These are phyloP conservation scores for Termitomyces sp. DNA, from an alignment of 768 basidiomycete species.

Conservation along the genomic window DNA sequence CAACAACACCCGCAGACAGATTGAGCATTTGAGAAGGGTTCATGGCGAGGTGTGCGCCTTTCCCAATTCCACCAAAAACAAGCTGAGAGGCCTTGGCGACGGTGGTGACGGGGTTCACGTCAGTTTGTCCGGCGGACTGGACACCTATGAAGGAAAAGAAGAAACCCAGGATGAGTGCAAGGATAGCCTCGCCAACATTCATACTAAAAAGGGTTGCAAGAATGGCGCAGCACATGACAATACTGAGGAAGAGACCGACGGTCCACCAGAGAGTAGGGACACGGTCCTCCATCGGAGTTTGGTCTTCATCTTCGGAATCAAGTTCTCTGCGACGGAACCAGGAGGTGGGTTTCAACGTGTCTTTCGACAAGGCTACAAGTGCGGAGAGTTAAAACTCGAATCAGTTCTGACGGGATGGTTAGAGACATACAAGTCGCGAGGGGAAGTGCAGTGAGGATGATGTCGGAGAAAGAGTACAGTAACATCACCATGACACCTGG, in stretches of 20 bases:
- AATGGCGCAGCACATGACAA: constrained; percentile 45
- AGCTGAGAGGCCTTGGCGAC: constrained; percentile 62
- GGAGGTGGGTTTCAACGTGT: constrained; percentile 18
- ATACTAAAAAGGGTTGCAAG: constrained; percentile 48
- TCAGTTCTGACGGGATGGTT: neutral
- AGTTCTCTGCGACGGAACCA: constrained; percentile 26
- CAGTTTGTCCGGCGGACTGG: constrained; percentile 53
- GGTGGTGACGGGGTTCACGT: constrained; percentile 56
- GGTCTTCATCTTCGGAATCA: constrained; percentile 40
- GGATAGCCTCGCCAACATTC: constrained; percentile 53
- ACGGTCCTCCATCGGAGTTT: constrained; percentile 47
- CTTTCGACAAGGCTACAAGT: constrained; percentile 12
- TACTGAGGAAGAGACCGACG: constrained; percentile 38
- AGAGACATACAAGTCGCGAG: constrained; percentile 21
- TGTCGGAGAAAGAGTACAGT: constrained; percentile 52
- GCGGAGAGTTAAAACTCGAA: neutral
- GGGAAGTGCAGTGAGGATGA: constrained; percentile 34
- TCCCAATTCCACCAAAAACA: constrained; percentile 56
- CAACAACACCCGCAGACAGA: constrained; percentile 45
- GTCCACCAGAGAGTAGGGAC: constrained; percentile 54
- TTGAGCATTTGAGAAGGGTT: constrained; percentile 40
- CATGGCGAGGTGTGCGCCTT: constrained; percentile 31
- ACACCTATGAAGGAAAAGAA: constrained; percentile 65
- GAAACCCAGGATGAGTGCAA: constrained; percentile 55
- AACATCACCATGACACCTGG: constrained; percentile 60